Base-by-base conservation (phyloP, 495 filamentous ascomycete genomes). In the Aspergillus affinis region DNA sequence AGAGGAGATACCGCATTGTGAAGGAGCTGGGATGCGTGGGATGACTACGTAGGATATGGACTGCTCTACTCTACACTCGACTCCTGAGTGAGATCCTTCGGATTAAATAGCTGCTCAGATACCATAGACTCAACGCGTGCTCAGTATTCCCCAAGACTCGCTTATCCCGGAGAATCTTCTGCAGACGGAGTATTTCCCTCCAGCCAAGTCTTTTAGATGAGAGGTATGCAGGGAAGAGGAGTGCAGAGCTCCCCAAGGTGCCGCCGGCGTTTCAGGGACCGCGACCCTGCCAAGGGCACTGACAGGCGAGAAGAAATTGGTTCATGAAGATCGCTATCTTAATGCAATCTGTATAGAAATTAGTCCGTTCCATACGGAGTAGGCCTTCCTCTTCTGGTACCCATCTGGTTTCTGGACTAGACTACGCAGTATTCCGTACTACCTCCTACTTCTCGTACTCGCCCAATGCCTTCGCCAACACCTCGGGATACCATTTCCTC, bases 401-500 rank as follows among this genome's bases (percentile, higher is more conserved):
- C 8, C 18, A 0, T 12, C 30, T 32, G 30, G 30, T 12, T 23
- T 15, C 19, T 10, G n/a, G 27, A 41, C 26, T 19, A 13, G 13
- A 17, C 19, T 23, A 18, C 4, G 23, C 23, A 26, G 2, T 26
- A 26, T 26, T 4, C 23, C 4, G 23, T 26, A 26, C n/a, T n/a
- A 18, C n/a, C 4, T 30, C 52, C 41, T 60, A n/a, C 26, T 62
- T 58, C 50, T 61, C 59, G 52, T 67, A 63, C 57, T 77, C 70
- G 19, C 67, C 60, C 26, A 76, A 55, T 0, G 75, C 72, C 57
- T 62, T 63, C 7, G 64, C 72, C 48, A 91, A 70, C 20, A 90
- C 76, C 29, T 90, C 86, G 0, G 88, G 88, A 73, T 90, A 92
- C 87, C 90, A 93, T 70, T 86, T 71, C 73, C 90, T 84, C 0